These are phyloP conservation scores for Aureobasidium sp. DNA, from an alignment of 2,329 filamentous ascomycete species.

Conservation along the genomic window DNA sequence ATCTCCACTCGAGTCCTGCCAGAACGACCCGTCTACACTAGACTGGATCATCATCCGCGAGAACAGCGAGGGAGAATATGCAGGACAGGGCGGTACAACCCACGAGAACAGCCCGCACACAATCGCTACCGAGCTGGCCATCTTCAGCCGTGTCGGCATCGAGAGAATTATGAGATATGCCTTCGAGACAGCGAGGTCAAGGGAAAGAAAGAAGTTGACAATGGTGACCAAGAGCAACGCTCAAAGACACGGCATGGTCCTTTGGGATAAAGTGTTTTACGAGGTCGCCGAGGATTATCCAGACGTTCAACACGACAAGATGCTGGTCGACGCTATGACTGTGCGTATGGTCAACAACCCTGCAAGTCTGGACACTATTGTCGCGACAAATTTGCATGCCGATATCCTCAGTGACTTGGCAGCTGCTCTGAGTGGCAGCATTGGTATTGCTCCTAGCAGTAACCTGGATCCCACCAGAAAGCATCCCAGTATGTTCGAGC, in stretches of 20 bases:
- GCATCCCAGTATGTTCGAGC: constrained; percentile 56
- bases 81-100: constrained; percentile 40
- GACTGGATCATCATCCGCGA: constrained; percentile 45
- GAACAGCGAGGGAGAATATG: constrained; percentile 44
- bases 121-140: constrained; percentile 41
- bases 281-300: constrained; percentile 41
- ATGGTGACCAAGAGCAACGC: constrained; percentile 47
- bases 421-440: constrained; percentile 58
- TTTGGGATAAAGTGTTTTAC: constrained; percentile 43
- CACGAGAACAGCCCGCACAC: constrained; percentile 36
- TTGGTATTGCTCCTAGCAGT: constrained; percentile 61
- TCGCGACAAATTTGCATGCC: constrained; percentile 44
- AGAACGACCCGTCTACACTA: constrained; percentile 30
- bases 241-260: constrained; percentile 43
- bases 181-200: constrained; percentile 38
- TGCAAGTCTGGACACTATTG: constrained; percentile 40
- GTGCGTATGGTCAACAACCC: constrained; percentile 40
- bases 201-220: constrained; percentile 41
- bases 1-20: constrained; percentile 34
- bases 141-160: constrained; percentile 41
- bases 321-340: constrained; percentile 46
- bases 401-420: constrained; percentile 64
- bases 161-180: constrained; percentile 44
- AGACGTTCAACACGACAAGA: constrained; percentile 42
- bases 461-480: constrained; percentile 57